Base-by-base conservation (phyloP, 2,329 filamentous ascomycete genomes). In the Clonostachys sp. region DNA sequence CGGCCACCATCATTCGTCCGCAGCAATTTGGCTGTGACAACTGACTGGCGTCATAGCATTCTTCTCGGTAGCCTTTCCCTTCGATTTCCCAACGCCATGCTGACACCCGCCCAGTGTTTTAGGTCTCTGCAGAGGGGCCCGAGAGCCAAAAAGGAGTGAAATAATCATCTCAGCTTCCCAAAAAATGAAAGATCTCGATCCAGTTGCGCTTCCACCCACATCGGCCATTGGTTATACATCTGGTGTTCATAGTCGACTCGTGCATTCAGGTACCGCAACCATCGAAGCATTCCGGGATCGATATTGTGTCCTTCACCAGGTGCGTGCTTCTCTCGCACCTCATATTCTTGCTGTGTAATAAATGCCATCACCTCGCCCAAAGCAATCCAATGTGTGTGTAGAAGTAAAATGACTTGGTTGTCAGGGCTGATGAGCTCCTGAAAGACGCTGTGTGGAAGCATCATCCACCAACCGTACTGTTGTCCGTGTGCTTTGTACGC, bases 381-480 rank as follows among this genome's bases (percentile, higher is more conserved):
- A 8, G 73, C 67, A 44, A 80, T 71, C 76, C 78, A 81, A 61
- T 81, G 77, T 45, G 75, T 55, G 34, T 72, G 72, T 40, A 81
- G 63, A 33, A 81, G 60, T 39, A 74, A 47, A 48, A 72, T 68
- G 14, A 69, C 63, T 55, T 74, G 74, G 55, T 72, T 73, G 30
- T 55, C 53, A 30, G 70, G 61, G 56, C 78, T 70, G 52, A 80
- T 67, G 45, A 81, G 60, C 44, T 65, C 63, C 51, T 74, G 70
- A 58, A 81, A 81, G 43, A 70, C 63, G 35, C 68, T 65, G 52
- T 81, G 77, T 9, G 76, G 72, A 8, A 81, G 66, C 58, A 76
- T 68, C 68, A 80, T 80, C 77, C 77, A 81, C 78, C 77, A 81
- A 5, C 58, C 67, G 56, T 78, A 80, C 54, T 78, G 75, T 46